Evolutionary conservation across 2,329 filamentous ascomycete genomes (phyloP), one percentile per base, ranked within the genome.

Genomic region (Aspergillus glaucus): DNA sequence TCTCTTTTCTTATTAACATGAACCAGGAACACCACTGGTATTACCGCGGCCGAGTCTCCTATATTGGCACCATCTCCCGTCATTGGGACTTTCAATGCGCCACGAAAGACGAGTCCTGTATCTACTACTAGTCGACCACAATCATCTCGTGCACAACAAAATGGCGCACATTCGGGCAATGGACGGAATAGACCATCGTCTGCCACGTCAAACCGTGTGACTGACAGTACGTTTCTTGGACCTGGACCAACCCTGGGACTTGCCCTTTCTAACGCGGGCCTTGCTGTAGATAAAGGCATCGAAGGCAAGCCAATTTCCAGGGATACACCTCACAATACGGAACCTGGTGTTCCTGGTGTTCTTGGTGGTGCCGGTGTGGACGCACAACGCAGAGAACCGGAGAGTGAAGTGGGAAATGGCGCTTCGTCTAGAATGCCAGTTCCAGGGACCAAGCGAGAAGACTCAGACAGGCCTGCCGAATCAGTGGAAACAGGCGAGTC

Each of bases 61-160:
- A 84, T 84, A 2, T 75, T 85, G 55, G 80, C 82, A n/a, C 85
- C 88, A 1, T 92, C 90, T 1, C 88, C 88, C 15, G 78, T 90
- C 43, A 75, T 87, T 43, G 79, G 81, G 44, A 79, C 78, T n/a
- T 80, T 88, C 50, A 68, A 71, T 49, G 58, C 69, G 37, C 78
- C 81, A 22, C 87, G 89, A 57, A 73, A 76, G 66, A 46, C 74
- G 47, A 87, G 85, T 37, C 85, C 86, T 24, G 80, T 77, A 7
- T 84, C 84, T 6, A 68, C 71, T 44, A 70, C 72, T 26, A 73
- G 81, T 50, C 80, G 85, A 40, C 84, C 87, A 10, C 76, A 80
- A 45, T 84, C 85, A 4, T 82, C 86, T 5, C 82, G 88, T 56
- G 81, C 82, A 34, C 83, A 89, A 61, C 88, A 90, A 63, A 91